Evolutionary conservation across 2,329 filamentous ascomycete species (phyloP), one percentile per base, ranked within the genome.

Genomic region (Cercospora zeina): DNA sequence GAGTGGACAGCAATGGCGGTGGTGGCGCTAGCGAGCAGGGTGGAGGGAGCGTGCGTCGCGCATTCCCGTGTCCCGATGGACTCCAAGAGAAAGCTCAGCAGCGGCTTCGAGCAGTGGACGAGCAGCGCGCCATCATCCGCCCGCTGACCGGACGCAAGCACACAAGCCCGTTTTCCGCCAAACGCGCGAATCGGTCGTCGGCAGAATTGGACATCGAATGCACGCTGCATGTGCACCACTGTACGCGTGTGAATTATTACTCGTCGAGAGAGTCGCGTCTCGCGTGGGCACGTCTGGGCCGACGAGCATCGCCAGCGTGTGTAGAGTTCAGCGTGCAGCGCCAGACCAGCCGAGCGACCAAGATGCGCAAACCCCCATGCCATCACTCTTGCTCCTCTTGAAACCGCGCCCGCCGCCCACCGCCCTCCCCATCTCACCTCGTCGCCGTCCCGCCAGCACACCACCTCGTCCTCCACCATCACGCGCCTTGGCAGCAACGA

Each of bases 401-500:
- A 45, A 45, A 45, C 39, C 21, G 39, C 39, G 39, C 39, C 39
- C 39, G 36, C 14, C 21, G 27, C 47, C 27, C n/a, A 19, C 11
- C 34, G 14, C 27, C 37, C 24, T 31, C 36, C 10, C 6, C 14
- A 27, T 3, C 24, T 27, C 24, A 3, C 37, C 16, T n/a, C 42
- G 3, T 45, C 54, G 31, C 55, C 30, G 31, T 34, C 34, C 55
- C 49, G 51, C 33, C 58, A 36, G 24, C 49, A 45, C 13, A 51
- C 21, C 56, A 47, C 62, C 50, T 59, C 53, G 39, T 39, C 61
- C 11, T 31, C 56, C 54, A 39, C 36, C 58, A 54, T 47, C 45
- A 19, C 53, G 53, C 54, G 36, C 34, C 50, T 54, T 54, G 58
- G 51, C 58, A 50, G 42, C 24, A 45, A 60, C 37, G 58, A 50